Evolutionary conservation across 2,329 filamentous ascomycete species (phyloP), one percentile per base, ranked within the genome.

Genomic region (Ilyonectria sp.): DNA sequence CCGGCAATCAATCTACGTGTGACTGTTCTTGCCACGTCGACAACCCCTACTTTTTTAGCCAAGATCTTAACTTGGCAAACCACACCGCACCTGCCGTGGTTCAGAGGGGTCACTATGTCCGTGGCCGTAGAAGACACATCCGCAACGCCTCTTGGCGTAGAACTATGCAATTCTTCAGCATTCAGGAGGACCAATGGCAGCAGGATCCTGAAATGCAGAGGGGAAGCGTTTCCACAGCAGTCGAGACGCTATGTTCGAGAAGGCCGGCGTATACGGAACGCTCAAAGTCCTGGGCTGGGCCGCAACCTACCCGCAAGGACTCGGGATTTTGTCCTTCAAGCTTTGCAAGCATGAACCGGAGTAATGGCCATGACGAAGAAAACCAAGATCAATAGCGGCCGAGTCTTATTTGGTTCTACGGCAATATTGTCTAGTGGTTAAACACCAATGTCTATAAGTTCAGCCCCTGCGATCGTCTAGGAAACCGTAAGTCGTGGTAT

Each of bases 11-110:
- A 21, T 67, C 67, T 9, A 53, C 64, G 21, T 76, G 72, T 53
- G 67, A 67, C 21, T 76, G 74, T 44, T 46, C 37, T n/a, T 76
- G 74, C n/a, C 74, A 76, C n/a, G 52, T 62, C 10, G 54, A 31
- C 10, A 35, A 53, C n/a, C n/a, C 31, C n/a, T 31, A 35, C 31
- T 31, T 23, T 2, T 10, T 53, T 6, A n/a, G 31, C n/a, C 31
- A 19, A 15, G 50, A 53, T n/a, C 50, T 53, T n/a, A 19, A n/a
- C 37, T n/a, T 43, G 5, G n/a, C 15, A 8, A 43, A 43, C 15
- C 37, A 43, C 4, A 43, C 15, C 37, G 17, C 37, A n/a, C 37
- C 37, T 6, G 37, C 37, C 15, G 37, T 43, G 37, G 7, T 43
- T 43, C 37, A 43, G 5, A 43, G 37, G n/a, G 37, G 15, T 17